These are phyloP conservation scores for Podosphaera aphanis DNA, from an alignment of 2,329 filamentous ascomycete genomes.

Conservation along the genomic window DNA sequence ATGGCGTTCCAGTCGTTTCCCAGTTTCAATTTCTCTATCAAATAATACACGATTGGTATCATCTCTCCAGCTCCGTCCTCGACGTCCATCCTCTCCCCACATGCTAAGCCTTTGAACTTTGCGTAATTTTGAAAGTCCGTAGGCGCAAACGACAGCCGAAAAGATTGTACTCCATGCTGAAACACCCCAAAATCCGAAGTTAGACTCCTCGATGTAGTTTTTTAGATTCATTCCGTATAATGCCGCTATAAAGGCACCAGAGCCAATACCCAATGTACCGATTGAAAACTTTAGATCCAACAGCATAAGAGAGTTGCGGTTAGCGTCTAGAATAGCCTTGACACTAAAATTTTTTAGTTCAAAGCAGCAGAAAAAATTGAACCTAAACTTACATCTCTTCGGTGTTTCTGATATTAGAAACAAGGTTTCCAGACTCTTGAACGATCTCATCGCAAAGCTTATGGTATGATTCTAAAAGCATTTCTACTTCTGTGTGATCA, in stretches of 20 bases:
- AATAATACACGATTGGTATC: constrained; percentile 4
- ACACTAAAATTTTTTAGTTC: constrained; percentile 30
- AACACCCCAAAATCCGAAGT: constrained; percentile 62
- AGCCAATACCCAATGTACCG: constrained; percentile 77
- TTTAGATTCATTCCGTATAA: constrained; percentile 99
- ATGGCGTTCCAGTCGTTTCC: not conserved
- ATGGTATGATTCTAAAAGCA: constrained; percentile 90
- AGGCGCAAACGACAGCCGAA: constrained; percentile 56
- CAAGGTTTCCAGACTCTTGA: constrained; percentile 77
- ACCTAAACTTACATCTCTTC: constrained; percentile 63
- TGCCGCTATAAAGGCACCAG: constrained; percentile 87
- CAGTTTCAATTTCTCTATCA: not conserved
- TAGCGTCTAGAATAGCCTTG: constrained; percentile 90
- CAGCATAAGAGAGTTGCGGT: constrained; percentile 94
- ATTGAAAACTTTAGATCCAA: constrained; percentile 92
- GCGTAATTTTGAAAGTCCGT: constrained; percentile 62
- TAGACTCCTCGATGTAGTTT: constrained; percentile 90
- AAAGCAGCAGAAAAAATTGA: not conserved
- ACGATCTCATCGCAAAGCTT: constrained; percentile 97
- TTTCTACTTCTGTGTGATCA: constrained; percentile 89
- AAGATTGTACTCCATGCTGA: constrained; percentile 46
- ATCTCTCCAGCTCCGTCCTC: constrained; percentile 13
- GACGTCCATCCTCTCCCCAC: constrained; percentile 23
- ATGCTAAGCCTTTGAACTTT: constrained; percentile 76
- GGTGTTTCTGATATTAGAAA: constrained; percentile 87